phyloP scores from a whole-genome alignment of 2,329 filamentous ascomycete genomes.

The Exophiala xenobiotica region DNA sequence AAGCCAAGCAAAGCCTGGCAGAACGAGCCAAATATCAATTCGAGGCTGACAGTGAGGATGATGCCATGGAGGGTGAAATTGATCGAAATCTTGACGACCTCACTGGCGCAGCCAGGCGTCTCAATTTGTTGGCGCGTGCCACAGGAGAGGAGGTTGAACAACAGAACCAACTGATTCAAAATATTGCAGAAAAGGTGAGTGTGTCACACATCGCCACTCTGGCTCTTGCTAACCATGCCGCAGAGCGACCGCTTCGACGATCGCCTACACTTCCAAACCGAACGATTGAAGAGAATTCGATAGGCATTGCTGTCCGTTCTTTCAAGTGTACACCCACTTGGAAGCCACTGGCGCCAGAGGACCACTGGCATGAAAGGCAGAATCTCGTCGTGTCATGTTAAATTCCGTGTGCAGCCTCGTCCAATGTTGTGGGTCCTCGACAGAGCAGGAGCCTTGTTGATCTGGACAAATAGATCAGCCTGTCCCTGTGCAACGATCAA shows the following conservation, averaged over 20 bases:
- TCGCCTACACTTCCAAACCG: constrained; percentile 29
- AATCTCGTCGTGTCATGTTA: too few relatives aligned
- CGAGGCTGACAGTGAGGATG: constrained; percentile 70
- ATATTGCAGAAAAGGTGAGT: constrained; percentile 72
- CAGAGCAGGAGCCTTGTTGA: constrained; percentile 17
- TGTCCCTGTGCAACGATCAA: constrained; percentile 7
- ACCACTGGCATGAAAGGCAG: too few relatives aligned
- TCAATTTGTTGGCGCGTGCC: constrained; percentile 71
- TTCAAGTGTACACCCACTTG: too few relatives aligned
- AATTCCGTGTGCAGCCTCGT: constrained; percentile 10
- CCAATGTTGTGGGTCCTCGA: background rate
- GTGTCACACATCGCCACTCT: background rate
- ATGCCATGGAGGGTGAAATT: constrained; percentile 70
- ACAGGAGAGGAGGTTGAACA: constrained; percentile 73
- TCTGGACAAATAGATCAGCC: constrained; percentile 22
- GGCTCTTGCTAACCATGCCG: constrained; percentile 10
- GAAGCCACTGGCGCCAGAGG: too few relatives aligned
- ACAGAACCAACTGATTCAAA: constrained; percentile 75
- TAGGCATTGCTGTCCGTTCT: background rate
- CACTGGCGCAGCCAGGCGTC: constrained; percentile 61
- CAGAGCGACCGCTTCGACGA: constrained; percentile 33
- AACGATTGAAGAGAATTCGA: constrained; percentile 29
- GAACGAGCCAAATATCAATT: constrained; percentile 74
- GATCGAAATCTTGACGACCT: constrained; percentile 63
- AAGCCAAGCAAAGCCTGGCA: constrained; percentile 54